Percentiles rank a stretch among this genome's conserved stretches.
Conservation (phyloP, 176 grass and related monocot genomes). For the Carex pumila region DNA sequence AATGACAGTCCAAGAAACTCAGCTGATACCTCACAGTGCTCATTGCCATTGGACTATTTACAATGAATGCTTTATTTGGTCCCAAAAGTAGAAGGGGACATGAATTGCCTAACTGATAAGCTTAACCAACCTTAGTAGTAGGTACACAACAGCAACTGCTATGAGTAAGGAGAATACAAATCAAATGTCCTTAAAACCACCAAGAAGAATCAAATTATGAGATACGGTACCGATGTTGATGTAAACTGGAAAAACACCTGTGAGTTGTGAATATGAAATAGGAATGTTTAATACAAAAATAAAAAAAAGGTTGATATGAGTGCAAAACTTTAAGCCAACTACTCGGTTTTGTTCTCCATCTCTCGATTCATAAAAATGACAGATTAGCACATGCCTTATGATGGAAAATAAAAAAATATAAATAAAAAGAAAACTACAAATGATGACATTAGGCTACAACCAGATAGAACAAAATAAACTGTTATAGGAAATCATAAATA, state of each 20-base stretch:
- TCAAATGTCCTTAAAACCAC: too few relatives aligned
- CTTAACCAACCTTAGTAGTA: too few relatives aligned
- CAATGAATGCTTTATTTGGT: too few relatives aligned
- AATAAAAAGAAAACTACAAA: background rate
- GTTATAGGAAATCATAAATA: constrained; percentile 12
- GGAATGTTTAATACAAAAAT: background rate
- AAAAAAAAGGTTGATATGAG: background rate
- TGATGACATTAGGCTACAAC: background rate
- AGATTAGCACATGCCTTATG: background rate
- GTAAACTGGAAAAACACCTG: background rate
- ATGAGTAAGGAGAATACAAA: too few relatives aligned
- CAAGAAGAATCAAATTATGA: background rate
- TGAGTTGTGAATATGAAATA: background rate
- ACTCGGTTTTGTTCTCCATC: background rate
- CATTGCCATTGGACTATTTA: too few relatives aligned
- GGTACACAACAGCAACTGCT: too few relatives aligned
- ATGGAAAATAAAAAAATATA: background rate
- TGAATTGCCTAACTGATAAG: too few relatives aligned
- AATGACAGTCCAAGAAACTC: too few relatives aligned
- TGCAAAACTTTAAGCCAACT: background rate
- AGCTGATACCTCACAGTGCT: too few relatives aligned
- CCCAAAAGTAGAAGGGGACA: too few relatives aligned
- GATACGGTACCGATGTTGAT: background rate
- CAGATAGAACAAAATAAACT: background rate
- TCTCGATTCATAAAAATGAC: background rate